Conservation (phyloP, 2,329 filamentous ascomycete genomes). For the Ampelomyces quisqualis region DNA sequence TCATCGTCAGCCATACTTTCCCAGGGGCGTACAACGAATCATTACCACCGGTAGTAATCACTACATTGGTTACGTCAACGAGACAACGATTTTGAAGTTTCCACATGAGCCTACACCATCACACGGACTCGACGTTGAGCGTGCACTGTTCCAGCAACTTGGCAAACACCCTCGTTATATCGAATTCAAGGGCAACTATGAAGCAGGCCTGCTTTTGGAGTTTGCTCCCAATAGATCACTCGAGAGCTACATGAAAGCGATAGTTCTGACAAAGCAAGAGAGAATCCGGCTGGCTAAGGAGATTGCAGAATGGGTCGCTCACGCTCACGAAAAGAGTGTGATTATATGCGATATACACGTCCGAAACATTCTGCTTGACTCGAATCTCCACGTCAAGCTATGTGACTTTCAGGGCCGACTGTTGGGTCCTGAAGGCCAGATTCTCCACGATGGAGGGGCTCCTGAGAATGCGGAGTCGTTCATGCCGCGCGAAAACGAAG, state of each 20-base stretch:
- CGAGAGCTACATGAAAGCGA: background rate
- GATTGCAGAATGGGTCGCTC: background rate
- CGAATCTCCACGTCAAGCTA: conserved; percentile 2
- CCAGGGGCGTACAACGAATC: background rate
- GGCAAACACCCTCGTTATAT: background rate
- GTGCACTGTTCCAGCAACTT: background rate
- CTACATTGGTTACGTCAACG: background rate
- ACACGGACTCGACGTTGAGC: background rate
- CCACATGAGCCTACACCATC: background rate
- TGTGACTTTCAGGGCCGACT: conserved; percentile 9
- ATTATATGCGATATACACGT: conserved; percentile 6
- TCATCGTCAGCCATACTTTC: too few relatives aligned
- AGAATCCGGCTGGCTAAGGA: background rate
- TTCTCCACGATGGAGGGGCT: background rate
- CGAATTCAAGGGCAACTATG: background rate
- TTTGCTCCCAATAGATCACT: background rate
- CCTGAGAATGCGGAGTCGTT: background rate
- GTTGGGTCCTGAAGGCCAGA: background rate
- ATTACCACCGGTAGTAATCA: background rate
- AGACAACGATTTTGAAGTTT: background rate
- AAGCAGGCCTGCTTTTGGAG: background rate
- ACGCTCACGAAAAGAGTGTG: conserved; percentile 5
- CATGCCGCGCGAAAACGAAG: conserved; percentile 1
- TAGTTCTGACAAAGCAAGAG: background rate
- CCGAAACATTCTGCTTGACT: conserved; percentile 7